Conservation (phyloP, 495 filamentous ascomycete genomes). For the Hypoxylon perforatum region DNA sequence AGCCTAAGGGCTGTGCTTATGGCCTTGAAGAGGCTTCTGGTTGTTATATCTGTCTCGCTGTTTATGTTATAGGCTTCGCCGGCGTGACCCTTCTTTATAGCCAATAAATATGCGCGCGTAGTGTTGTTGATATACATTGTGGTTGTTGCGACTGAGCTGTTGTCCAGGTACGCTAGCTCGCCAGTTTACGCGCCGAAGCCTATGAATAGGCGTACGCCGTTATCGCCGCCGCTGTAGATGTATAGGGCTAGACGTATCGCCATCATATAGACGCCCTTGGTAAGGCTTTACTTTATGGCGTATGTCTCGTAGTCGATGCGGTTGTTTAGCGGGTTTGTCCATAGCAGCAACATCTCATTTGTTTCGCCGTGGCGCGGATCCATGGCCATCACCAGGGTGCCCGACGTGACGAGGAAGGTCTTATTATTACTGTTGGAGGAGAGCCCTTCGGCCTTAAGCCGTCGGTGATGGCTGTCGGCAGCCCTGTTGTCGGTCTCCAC, state of each 20-base stretch:
- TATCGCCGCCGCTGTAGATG: conserved; percentile 54
- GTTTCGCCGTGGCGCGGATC: conserved; percentile 47
- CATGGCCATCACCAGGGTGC: conserved; percentile 41
- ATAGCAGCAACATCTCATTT: conserved; percentile 29
- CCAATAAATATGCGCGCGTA: too few relatives aligned
- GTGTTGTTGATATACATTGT: too few relatives aligned
- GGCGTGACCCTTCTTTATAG: too few relatives aligned
- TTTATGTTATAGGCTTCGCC: too few relatives aligned
- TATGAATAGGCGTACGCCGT: conserved; percentile 45
- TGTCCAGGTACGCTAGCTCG: conserved; percentile 37
- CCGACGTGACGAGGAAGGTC: conserved; percentile 48
- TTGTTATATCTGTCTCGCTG: too few relatives aligned
- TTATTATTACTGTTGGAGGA: too few relatives aligned
- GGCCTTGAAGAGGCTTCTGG: too few relatives aligned
- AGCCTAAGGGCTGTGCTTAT: too few relatives aligned
- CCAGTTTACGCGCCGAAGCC: conserved; percentile 29
- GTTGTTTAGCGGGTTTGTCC: conserved; percentile 35
- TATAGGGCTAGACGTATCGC: conserved; percentile 50
- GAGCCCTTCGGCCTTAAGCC: conserved; percentile 44
- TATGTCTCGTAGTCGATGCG: conserved; percentile 42
- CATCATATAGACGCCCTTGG: conserved; percentile 42
- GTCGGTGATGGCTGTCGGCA: conserved; percentile 46
- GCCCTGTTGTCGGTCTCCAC: conserved; percentile 43
- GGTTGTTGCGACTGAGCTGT: conserved; percentile 7
- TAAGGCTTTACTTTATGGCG: conserved; percentile 25